Evolutionary conservation across 306 rosid genomes (phyloP).

Genomic region (Glycine latifolia): DNA sequence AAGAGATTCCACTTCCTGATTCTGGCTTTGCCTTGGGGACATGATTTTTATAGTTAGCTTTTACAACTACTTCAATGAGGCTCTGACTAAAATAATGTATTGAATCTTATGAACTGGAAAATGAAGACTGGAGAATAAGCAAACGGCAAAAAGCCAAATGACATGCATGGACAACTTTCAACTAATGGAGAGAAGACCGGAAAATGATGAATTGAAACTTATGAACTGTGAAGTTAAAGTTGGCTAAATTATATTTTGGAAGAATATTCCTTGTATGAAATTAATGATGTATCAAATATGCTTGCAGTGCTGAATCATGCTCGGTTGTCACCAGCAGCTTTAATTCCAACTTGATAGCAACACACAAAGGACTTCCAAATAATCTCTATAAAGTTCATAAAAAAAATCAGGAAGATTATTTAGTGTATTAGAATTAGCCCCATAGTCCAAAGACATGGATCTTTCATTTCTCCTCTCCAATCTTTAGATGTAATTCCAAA

Average conservation of each 20-base stretch:
- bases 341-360: constrained; percentile 3
- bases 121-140: not conserved
- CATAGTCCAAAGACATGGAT: not conserved
- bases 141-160: constrained; percentile 27
- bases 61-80: constrained; percentile 19
- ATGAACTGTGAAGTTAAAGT: constrained; percentile 11
- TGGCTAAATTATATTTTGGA: not conserved
- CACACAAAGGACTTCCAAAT: constrained; percentile 26
- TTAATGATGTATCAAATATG: constrained; percentile 1
- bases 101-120: not conserved
- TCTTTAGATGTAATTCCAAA: not conserved
- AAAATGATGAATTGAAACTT: not conserved
- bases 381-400: not conserved
- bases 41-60: not conserved
- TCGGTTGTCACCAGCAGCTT: not conserved
- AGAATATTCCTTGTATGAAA: not conserved
- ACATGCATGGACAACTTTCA: constrained; percentile 13
- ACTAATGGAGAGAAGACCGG: not conserved
- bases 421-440: not conserved
- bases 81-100: constrained; percentile 22
- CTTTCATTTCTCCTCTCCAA: not conserved
- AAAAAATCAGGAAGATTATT: not conserved
- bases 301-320: constrained; percentile 21
- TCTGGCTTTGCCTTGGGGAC: not conserved
- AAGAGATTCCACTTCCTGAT: not conserved